Evolutionary conservation across 2,329 filamentous ascomycete species (phyloP), one percentile per base, ranked within the genome.

Genomic region (Cadophora malorum): DNA sequence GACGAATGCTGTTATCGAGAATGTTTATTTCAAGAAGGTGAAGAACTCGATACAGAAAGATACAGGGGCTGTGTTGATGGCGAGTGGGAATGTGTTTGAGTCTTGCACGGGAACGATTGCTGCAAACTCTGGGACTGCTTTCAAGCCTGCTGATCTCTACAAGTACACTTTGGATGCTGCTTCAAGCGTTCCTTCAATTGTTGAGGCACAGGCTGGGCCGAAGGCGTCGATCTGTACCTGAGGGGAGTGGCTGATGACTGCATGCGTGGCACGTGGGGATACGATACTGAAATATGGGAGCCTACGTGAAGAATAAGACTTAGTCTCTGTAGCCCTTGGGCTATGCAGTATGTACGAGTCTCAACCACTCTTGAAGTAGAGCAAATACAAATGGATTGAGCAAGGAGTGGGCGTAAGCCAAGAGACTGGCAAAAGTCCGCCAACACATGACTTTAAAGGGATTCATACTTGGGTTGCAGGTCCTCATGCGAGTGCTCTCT

Each of bases 1-100:
- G 14, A 28, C 25, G 16, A 31, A 28, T 31, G 25, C 31, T 1
- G 12, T 56, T 2, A 35, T 56, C 5, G 52, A 56, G 19, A 56
- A 56, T 23, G 31, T 35, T 10, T 56, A 56, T 56, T 56, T 56
- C 31, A 35, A 56, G 23, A 35, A 56, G 14, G 52, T 23, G 52
- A 28, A 56, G 12, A 35, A 56, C 10, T 7, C 52, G 16, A 56
- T 56, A 14, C 45, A 49, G n/a, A 49, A 49, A 9, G 45, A 49
- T 49, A 19, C 45, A 4, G 45, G 19, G 7, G 45, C 45, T 8
- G 45, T 49, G 19, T 21, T 49, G 45, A 19, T 9, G 19, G 45
- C 19, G n/a, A 49, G 19, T 10, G 45, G 45, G 6, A 49, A 49
- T 49, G n/a, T 21, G 45, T 49, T 49, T 21, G 45, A 49, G 8